Evolutionary conservation across 106 monocot genomes (phyloP).

Genomic region (Phalaenopsis aphrodite): DNA sequence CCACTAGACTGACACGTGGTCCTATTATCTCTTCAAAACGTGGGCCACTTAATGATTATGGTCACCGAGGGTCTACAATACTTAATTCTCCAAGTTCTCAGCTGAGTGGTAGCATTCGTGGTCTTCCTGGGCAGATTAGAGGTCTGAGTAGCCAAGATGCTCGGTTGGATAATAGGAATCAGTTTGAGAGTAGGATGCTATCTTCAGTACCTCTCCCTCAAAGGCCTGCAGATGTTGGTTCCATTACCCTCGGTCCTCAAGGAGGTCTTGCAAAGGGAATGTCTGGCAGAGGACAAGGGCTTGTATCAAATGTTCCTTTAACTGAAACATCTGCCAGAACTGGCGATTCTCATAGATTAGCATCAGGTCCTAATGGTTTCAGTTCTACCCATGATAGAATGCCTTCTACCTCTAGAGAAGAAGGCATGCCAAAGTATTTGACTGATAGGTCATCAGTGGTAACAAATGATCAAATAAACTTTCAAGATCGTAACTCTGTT

Average conservation of each 20-base stretch:
- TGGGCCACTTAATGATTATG: constrained; percentile 50
- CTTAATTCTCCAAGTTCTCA: constrained; percentile 51
- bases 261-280: constrained; percentile 89
- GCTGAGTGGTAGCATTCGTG: constrained; percentile 21
- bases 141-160: constrained; percentile 48
- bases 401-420: constrained; percentile 17
- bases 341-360: constrained; percentile 25
- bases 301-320: constrained; percentile 26
- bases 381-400: constrained; percentile 11
- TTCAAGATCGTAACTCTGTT: constrained; percentile 12
- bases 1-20: constrained; percentile 56
- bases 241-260: constrained; percentile 84
- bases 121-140: constrained; percentile 34
- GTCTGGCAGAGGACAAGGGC: constrained; percentile 71
- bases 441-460: constrained; percentile 25
- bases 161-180: constrained; percentile 51
- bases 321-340: constrained; percentile 12
- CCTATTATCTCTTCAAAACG: constrained; percentile 49
- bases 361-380: constrained; percentile 41
- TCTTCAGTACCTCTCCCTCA: constrained; percentile 60
- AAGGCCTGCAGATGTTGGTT: constrained; percentile 40
- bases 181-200: constrained; percentile 42
- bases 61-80: constrained; percentile 31
- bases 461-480: constrained; percentile 6
- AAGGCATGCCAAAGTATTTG: constrained; percentile 10